These are phyloP conservation scores for Termitomyces sp. DNA, from an alignment of 768 basidiomycete genomes.

Conservation along the genomic window DNA sequence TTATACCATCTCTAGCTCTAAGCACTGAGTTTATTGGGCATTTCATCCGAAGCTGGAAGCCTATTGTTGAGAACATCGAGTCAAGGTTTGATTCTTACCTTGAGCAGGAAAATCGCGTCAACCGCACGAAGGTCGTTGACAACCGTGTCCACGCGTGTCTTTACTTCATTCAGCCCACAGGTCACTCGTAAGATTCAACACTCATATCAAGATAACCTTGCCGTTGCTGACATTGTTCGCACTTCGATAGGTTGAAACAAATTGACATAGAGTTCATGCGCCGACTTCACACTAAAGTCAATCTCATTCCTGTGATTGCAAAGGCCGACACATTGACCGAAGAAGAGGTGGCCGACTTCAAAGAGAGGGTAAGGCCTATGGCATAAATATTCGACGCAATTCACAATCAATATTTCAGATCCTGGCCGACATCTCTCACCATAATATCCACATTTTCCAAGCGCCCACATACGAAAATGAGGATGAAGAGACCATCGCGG, in stretches of 20 bases:
- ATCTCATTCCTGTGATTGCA: constrained; percentile 97
- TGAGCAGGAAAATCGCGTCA: constrained; percentile 98
- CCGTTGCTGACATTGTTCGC: constrained; percentile 3
- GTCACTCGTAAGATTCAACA: constrained; percentile 75
- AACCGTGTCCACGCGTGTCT: constrained; percentile 98
- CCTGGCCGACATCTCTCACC: constrained; percentile 87
- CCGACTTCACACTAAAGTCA: constrained; percentile 93
- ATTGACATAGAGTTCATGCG: constrained; percentile 99
- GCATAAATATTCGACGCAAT: constrained; percentile 3
- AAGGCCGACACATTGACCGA: constrained; percentile 98
- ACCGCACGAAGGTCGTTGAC: constrained; percentile 88
- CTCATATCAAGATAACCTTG: constrained; percentile 1
- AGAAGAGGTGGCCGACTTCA: constrained; percentile 90
- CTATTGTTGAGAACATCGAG: constrained; percentile 97
- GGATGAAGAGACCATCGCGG: constrained; percentile 96
- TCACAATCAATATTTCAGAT: constrained; percentile 45
- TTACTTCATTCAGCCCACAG: constrained; percentile 98
- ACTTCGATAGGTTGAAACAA: constrained; percentile 72
- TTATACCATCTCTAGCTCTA: constrained; percentile 9
- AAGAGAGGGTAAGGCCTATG: constrained; percentile 64
- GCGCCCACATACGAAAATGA: constrained; percentile 97
- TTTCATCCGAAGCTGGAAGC: constrained; percentile 75
- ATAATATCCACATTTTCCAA: constrained; percentile 97
- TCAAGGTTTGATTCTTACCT: constrained; percentile 96
- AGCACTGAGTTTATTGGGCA: constrained; percentile 15